These are phyloP conservation scores for Monosporascus sp. DNA, from an alignment of 2,329 filamentous ascomycete species.

Conservation along the genomic window DNA sequence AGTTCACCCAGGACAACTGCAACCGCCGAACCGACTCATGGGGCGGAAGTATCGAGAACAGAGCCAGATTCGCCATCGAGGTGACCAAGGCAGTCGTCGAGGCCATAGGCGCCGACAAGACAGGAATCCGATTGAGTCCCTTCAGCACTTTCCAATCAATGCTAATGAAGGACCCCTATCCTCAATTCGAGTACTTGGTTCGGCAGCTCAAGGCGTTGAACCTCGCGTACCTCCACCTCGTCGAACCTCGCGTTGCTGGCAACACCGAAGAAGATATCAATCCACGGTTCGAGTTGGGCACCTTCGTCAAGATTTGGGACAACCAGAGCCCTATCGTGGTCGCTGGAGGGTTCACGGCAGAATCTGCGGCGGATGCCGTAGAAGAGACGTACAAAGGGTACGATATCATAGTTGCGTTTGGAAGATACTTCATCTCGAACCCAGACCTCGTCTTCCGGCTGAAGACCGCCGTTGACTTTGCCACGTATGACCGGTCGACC, in stretches of 20 bases:
- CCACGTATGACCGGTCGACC: conserved; percentile 36
- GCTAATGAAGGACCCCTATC: conserved; percentile 49
- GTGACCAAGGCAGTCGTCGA: conserved; percentile 45
- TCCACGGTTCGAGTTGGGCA: conserved; percentile 32
- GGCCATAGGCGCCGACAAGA: conserved; percentile 45
- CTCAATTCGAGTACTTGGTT: conserved; percentile 52
- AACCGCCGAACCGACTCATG: conserved; percentile 53
- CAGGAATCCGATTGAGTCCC: conserved; percentile 47
- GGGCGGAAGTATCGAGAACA: conserved; percentile 51
- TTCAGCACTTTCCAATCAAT: conserved; percentile 53
- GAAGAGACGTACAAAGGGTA: conserved; percentile 34
- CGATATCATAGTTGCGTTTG: conserved; percentile 41
- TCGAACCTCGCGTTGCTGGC: conserved; percentile 46
- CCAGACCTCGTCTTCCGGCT: conserved; percentile 43
- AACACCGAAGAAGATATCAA: conserved; percentile 32
- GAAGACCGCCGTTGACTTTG: conserved; percentile 34
- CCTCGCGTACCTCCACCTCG: conserved; percentile 52
- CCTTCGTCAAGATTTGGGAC: conserved; percentile 39
- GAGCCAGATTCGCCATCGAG: conserved; percentile 47
- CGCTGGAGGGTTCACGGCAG: conserved; percentile 35
- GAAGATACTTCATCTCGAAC: conserved; percentile 41
- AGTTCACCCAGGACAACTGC: conserved; percentile 49
- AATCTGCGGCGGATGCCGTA: conserved; percentile 30
- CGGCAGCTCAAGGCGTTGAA: conserved; percentile 42
- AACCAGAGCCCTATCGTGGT: conserved; percentile 40